Conservation (phyloP, 352 stramenopile genomes). For the Phytophthora vignae region DNA sequence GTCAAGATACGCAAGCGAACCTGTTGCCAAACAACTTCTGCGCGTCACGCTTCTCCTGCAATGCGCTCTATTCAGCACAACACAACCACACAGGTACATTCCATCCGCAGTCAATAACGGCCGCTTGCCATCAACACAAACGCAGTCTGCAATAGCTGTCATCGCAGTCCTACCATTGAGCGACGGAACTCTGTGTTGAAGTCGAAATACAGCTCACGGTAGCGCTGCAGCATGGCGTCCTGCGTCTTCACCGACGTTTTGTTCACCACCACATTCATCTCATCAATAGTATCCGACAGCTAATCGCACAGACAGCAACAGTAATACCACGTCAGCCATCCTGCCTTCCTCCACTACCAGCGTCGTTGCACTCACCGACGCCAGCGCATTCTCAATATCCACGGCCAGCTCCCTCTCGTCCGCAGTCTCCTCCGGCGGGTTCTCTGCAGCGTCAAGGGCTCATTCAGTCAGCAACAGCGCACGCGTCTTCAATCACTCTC, state of each 20-base stretch:
- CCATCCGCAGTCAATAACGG: background rate
- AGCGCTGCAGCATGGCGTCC: conserved; percentile 93
- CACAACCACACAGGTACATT: background rate
- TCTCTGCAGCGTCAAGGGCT: conserved; percentile 49
- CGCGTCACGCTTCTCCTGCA: conserved; percentile 86
- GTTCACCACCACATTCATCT: conserved; percentile 82
- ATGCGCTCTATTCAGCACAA: conserved; percentile 51
- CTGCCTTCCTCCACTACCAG: background rate
- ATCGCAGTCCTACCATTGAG: conserved; percentile 61
- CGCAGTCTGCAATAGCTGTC: background rate
- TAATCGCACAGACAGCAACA: conserved; percentile 20
- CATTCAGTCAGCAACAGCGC: conserved; percentile 8
- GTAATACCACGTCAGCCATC: background rate
- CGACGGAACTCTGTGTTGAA: conserved; percentile 95
- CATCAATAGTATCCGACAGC: conserved; percentile 87
- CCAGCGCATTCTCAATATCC: conserved; percentile 83
- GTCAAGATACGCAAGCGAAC: conserved; percentile 33
- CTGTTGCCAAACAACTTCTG: conserved; percentile 86
- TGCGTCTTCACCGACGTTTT: conserved; percentile 81
- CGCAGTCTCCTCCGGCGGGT: conserved; percentile 60
- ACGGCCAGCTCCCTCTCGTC: conserved; percentile 71
- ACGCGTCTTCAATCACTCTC: background rate
- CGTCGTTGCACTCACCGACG: conserved; percentile 45
- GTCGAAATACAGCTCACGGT: conserved; percentile 97
- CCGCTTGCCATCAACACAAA: background rate